These are phyloP conservation scores for Xanthoconium stramineum DNA, from an alignment of 768 basidiomycete species.

Conservation along the genomic window DNA sequence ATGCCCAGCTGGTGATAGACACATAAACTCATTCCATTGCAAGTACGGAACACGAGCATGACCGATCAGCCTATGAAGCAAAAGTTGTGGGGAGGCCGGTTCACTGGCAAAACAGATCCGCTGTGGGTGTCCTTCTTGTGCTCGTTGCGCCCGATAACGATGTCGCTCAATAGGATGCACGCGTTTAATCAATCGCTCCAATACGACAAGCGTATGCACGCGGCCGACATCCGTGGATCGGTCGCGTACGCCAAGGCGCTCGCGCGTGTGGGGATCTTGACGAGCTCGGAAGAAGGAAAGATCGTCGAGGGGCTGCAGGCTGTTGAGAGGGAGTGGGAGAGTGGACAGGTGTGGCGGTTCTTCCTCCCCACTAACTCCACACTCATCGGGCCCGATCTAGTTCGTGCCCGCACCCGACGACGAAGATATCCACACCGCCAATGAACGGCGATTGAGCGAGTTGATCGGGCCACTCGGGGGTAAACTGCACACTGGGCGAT, in stretches of 20 bases:
- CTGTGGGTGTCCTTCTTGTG: constrained; percentile 2
- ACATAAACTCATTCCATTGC: neutral
- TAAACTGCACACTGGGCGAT: constrained; percentile 95
- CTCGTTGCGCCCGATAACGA: neutral
- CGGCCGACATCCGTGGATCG: constrained; percentile 88
- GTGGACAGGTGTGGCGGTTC: constrained; percentile 49
- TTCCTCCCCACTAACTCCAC: neutral
- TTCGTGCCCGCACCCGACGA: constrained; percentile 83
- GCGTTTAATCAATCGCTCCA: constrained; percentile 94
- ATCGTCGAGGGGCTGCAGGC: constrained; percentile 70
- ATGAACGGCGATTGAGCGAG: constrained; percentile 91
- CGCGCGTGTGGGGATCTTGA: constrained; percentile 76
- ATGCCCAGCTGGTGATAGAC: neutral
- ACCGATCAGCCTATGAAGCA: constrained; percentile 50
- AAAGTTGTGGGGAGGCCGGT: constrained; percentile 87
- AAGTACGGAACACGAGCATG: constrained; percentile 13
- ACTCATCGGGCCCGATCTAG: constrained; percentile 33
- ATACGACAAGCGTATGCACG: constrained; percentile 94
- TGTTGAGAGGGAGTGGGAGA: constrained; percentile 85
- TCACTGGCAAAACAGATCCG: constrained; percentile 84
- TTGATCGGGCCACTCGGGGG: constrained; percentile 90
- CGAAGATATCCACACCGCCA: constrained; percentile 99
- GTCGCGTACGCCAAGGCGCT: constrained; percentile 95
- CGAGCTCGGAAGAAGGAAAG: constrained; percentile 65
- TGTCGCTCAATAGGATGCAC: constrained; percentile 69